phyloP scores from a whole-genome alignment of 1,139 yeast species.

The Cylindricascospora bacillispora region DNA sequence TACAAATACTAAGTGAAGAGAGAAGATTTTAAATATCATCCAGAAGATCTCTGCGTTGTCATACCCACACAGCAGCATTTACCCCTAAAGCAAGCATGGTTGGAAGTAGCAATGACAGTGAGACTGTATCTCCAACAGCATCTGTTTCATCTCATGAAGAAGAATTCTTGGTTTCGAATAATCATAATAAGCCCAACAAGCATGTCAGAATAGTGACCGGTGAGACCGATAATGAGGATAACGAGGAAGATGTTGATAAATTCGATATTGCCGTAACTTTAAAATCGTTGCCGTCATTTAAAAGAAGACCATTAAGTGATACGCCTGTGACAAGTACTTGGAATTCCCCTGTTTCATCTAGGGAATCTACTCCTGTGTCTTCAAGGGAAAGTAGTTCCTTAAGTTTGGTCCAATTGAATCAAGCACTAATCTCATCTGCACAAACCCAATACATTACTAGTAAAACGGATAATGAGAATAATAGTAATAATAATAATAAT shows the following conservation, averaged over 20 bases:
- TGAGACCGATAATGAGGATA: slow-evolving; percentile 2
- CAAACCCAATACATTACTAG: not conserved
- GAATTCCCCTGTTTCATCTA: slow-evolving; percentile 37
- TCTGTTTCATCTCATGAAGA: not conserved
- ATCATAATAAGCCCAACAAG: not conserved
- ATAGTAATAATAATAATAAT: slow-evolving; percentile 1
- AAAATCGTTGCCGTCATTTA: slow-evolving; percentile 36
- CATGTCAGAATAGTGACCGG: not conserved
- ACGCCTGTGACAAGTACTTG: slow-evolving; percentile 48
- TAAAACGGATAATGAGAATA: too few relatives aligned
- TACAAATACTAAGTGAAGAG: too few relatives aligned
- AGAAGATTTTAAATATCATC: too few relatives aligned
- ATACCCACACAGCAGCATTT: too few relatives aligned
- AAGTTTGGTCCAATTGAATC: not conserved
- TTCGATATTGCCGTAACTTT: not conserved
- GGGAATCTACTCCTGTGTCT: slow-evolving; percentile 21
- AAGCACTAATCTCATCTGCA: not conserved
- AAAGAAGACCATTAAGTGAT: slow-evolving; percentile 58
- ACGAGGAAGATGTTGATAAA: not conserved
- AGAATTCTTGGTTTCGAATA: not conserved
- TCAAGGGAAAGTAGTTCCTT: slow-evolving; percentile 16
- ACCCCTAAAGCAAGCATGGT: too few relatives aligned
- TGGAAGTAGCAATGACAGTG: too few relatives aligned
- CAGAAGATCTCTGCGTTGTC: too few relatives aligned
- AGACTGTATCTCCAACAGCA: not conserved